Conservation (phyloP, 2,329 filamentous ascomycete species). For the Samsoniella hepiali region DNA sequence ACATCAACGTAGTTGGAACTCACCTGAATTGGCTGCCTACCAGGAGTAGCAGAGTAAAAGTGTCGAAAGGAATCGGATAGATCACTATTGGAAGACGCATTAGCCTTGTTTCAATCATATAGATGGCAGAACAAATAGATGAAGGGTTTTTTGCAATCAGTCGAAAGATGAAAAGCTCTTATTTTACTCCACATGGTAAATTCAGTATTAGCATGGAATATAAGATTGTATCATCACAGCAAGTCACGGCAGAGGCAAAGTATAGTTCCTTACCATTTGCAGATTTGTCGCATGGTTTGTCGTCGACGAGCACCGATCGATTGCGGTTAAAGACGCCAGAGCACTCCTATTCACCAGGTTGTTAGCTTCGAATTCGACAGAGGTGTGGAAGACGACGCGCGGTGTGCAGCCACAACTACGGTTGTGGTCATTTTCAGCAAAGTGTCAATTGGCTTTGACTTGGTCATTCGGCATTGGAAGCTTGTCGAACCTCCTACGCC, state of each 20-base stretch:
- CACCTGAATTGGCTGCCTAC: slow-evolving; percentile 50
- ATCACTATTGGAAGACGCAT: slow-evolving; percentile 20
- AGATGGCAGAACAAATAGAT: slow-evolving; percentile 24
- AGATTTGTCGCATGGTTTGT: neutral
- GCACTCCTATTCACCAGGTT: neutral
- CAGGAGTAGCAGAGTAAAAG: slow-evolving; percentile 34
- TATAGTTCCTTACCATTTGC: slow-evolving; percentile 30
- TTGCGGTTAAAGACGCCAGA: neutral
- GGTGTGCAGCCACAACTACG: slow-evolving; percentile 10
- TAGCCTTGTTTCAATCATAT: slow-evolving; percentile 21
- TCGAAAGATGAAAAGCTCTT: slow-evolving; percentile 84
- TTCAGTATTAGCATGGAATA: slow-evolving; percentile 80
- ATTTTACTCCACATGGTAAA: slow-evolving; percentile 60
- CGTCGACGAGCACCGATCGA: neutral
- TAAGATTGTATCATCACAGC: slow-evolving; percentile 63
- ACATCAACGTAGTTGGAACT: slow-evolving; percentile 34
- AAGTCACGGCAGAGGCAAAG: slow-evolving; percentile 13
- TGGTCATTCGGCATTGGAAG: slow-evolving; percentile 48
- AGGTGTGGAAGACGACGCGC: neutral
- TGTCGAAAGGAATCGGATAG: neutral
- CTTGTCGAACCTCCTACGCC: slow-evolving; percentile 47
- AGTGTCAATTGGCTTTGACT: slow-evolving; percentile 56
- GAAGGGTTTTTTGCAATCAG: slow-evolving; percentile 50
- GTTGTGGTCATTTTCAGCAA: slow-evolving; percentile 36
- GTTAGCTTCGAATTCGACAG: slow-evolving; percentile 3